Conservation (phyloP, 805 yeast species). For the Candida sakaeoensis region DNA sequence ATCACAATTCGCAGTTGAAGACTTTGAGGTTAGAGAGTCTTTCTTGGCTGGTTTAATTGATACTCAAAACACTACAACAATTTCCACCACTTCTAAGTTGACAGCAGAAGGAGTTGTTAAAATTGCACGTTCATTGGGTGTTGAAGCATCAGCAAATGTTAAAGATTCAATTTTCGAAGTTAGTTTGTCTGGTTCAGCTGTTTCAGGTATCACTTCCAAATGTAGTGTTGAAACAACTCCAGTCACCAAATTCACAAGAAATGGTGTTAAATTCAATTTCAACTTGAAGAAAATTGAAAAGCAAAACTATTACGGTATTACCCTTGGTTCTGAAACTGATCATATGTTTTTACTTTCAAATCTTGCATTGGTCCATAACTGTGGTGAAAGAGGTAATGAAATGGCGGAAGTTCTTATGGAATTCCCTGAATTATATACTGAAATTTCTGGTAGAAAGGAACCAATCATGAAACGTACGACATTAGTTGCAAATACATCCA, state of each 20-base stretch:
- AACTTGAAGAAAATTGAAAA: constrained; percentile 19
- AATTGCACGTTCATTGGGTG: constrained; percentile 44
- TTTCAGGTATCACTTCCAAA: constrained; percentile 19
- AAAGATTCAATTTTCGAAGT: constrained; percentile 13
- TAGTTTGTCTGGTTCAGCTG: constrained; percentile 18
- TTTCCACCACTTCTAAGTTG: constrained; percentile 26
- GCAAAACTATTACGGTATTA: constrained; percentile 42
- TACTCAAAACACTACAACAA: constrained; percentile 31
- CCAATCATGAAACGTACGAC: constrained; percentile 99
- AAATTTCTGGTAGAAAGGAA: constrained; percentile 87
- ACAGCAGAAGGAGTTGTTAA: constrained; percentile 33
- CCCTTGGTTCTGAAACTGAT: constrained; percentile 37
- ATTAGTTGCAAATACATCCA: constrained; percentile 96
- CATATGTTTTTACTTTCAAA: constrained; percentile 41
- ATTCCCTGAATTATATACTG: constrained; percentile 96
- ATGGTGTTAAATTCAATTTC: constrained; percentile 26
- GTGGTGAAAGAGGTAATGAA: constrained; percentile 98
- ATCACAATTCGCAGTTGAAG: constrained; percentile 27
- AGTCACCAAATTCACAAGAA: constrained; percentile 15
- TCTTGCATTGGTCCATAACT: constrained; percentile 27
- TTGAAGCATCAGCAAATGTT: constrained; percentile 28
- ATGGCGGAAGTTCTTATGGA: constrained; percentile 99
- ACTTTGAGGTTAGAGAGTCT: constrained; percentile 39
- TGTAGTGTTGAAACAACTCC: constrained; percentile 18
- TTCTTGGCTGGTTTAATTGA: constrained; percentile 45